Evolutionary conservation across 2,329 filamentous ascomycete genomes (phyloP).

Genomic region (Zasmidium citrigriseum): DNA sequence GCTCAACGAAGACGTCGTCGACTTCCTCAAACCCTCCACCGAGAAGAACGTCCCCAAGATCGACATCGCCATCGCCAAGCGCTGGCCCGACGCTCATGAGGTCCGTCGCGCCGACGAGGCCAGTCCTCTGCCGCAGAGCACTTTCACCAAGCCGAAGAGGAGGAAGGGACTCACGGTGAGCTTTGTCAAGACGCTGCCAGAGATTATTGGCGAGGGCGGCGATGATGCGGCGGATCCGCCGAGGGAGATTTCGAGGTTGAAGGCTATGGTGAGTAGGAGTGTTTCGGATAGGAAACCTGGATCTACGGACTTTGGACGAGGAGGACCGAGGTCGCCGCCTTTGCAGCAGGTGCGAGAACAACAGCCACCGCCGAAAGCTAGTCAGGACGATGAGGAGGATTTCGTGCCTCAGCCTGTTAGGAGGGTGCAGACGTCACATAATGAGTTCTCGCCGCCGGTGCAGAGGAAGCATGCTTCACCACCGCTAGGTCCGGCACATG

Average conservation of each 20-base stretch:
- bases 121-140: slow-evolving; percentile 12
- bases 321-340: slow-evolving; percentile 17
- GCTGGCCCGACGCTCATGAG: slow-evolving; percentile 53
- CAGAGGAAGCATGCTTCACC: slow-evolving; percentile 27
- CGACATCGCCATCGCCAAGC: slow-evolving; percentile 51
- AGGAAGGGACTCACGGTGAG: slow-evolving; percentile 72
- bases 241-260: slow-evolving; percentile 67
- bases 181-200: slow-evolving; percentile 72
- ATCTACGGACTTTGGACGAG: slow-evolving; percentile 5
- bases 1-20: slow-evolving; percentile 53
- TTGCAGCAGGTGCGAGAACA: slow-evolving; percentile 7
- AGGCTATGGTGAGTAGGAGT: slow-evolving; percentile 36
- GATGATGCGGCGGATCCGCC: slow-evolving; percentile 78
- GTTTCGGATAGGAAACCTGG: slow-evolving; percentile 29
- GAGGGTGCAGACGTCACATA: slow-evolving; percentile 27
- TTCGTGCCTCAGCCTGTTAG: slow-evolving; percentile 22
- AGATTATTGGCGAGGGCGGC: slow-evolving; percentile 87
- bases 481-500: slow-evolving; percentile 11
- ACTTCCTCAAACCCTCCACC: slow-evolving; percentile 59
- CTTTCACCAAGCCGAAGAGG: slow-evolving; percentile 41
- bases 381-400: slow-evolving; percentile 12
- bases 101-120: slow-evolving; percentile 31
- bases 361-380: slow-evolving; percentile 1
- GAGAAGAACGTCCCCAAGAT: slow-evolving; percentile 47
- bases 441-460: slow-evolving; percentile 28